Percentiles rank a stretch among this genome's conserved stretches.
These are phyloP conservation scores for Aspergillus cristatus DNA, from an alignment of 495 filamentous ascomycete species.

Conservation along the genomic window DNA sequence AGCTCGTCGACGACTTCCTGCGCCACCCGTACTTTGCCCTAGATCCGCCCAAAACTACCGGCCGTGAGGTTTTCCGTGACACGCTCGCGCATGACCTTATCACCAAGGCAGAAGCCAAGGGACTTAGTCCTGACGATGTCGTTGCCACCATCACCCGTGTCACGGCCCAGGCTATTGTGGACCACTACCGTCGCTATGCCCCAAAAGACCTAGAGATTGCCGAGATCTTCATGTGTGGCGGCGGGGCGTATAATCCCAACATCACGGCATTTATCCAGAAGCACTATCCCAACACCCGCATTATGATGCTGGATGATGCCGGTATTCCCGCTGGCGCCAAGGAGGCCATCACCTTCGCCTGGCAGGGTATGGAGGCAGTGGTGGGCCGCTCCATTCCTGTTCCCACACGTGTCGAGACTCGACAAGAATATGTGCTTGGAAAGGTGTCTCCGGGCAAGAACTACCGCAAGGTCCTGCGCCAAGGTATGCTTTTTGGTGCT, in stretches of 20 bases:
- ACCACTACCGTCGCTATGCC: slow-evolving; percentile 44
- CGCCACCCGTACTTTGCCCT: slow-evolving; percentile 37
- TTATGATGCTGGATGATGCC: slow-evolving; percentile 46
- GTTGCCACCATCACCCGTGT: slow-evolving; percentile 49
- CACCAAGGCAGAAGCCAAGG: slow-evolving; percentile 30
- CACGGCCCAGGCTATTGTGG: slow-evolving; percentile 47
- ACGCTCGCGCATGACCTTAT: slow-evolving; percentile 41
- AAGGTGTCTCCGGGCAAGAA: slow-evolving; percentile 47
- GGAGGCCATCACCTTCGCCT: slow-evolving; percentile 50
- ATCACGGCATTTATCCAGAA: slow-evolving; percentile 42
- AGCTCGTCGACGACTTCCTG: slow-evolving; percentile 45
- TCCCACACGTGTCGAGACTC: slow-evolving; percentile 41
- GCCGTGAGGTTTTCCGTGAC: slow-evolving; percentile 50
- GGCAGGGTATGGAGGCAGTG: slow-evolving; percentile 46
- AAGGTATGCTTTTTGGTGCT: slow-evolving; percentile 40
- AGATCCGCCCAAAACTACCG: slow-evolving; percentile 48
- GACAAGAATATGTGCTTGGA: slow-evolving; percentile 38
- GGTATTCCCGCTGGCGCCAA: slow-evolving; percentile 45
- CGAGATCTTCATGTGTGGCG: slow-evolving; percentile 53
- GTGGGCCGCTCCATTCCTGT: slow-evolving; percentile 44
- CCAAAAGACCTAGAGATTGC: slow-evolving; percentile 37
- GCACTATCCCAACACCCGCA: slow-evolving; percentile 36
- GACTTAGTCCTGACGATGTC: slow-evolving; percentile 37
- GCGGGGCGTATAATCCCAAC: slow-evolving; percentile 48
- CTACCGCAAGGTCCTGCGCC: slow-evolving; percentile 41